Evolutionary conservation across 345 rosid genomes (phyloP).

Genomic region (Corchorus capsularis): DNA sequence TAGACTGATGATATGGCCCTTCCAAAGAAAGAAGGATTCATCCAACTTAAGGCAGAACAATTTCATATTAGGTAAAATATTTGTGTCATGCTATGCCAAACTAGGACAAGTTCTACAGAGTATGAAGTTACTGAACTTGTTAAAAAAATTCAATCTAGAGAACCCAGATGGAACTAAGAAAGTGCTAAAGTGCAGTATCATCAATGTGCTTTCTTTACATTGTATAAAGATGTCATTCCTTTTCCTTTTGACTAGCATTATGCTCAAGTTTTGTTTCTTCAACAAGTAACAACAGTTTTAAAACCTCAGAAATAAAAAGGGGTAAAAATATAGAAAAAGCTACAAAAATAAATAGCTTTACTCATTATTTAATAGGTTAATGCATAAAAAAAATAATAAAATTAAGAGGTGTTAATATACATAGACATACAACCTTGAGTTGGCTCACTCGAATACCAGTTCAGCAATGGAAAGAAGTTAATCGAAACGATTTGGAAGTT

Average conservation of each 20-base stretch:
- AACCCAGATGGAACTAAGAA: neutral
- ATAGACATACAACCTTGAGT: neutral
- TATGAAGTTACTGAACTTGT: neutral
- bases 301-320: neutral
- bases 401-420: neutral
- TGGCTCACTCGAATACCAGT: neutral
- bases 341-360: neutral
- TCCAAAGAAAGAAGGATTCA: neutral
- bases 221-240: neutral
- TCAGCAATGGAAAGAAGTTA: neutral
- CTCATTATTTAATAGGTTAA: neutral
- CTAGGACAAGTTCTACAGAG: neutral
- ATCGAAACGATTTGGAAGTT: neutral
- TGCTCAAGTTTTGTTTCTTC: neutral
- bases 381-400: neutral
- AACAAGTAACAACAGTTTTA: neutral
- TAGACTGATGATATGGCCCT: neutral
- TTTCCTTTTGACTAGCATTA: neutral
- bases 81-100: neutral
- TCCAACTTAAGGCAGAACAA: neutral
- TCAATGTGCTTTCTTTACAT: neutral
- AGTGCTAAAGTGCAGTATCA: neutral
- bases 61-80: neutral
- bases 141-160: neutral
- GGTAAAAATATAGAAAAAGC: neutral